Conservation (phyloP, 345 rosid genomes). For the Acer yangbiense region DNA sequence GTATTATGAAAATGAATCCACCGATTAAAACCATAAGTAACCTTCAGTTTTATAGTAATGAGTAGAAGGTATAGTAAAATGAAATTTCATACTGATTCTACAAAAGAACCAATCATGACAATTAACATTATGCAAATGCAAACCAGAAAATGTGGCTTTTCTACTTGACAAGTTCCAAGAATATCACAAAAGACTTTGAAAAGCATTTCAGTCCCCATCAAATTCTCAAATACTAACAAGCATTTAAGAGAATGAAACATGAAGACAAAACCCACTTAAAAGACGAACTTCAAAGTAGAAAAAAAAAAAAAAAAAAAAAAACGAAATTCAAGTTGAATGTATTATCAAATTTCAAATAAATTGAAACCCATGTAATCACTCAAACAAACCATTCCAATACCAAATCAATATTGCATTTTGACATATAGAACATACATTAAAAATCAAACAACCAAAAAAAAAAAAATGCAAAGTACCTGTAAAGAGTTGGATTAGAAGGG, state of each 20-base stretch:
- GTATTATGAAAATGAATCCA: not conserved
- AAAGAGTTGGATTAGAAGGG: constrained; percentile 87
- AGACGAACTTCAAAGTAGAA: not conserved
- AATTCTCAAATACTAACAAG: constrained; percentile 1
- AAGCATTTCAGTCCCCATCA: not conserved
- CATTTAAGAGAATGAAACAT: not conserved
- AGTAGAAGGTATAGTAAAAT: not conserved
- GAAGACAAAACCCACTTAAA: not conserved
- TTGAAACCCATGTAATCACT: constrained; percentile 5
- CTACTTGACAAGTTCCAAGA: not conserved
- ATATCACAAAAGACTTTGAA: not conserved
- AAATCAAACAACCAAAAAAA: not conserved
- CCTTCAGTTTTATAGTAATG: not conserved
- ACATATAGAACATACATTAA: not conserved
- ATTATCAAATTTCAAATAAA: constrained; percentile 2
- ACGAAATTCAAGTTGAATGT: not conserved
- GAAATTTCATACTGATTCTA: not conserved
- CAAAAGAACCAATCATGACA: not conserved
- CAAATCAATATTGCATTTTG: constrained; percentile 27
- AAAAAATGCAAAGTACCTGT: constrained; percentile 48
- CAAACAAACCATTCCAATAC: not conserved
- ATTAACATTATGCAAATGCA: not conserved
- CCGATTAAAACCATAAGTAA: not conserved
- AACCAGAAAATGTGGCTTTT: too few relatives aligned
- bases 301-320: not conserved